These are phyloP conservation scores for Diaporthe velutina DNA, from an alignment of 2,329 filamentous ascomycete species.

Conservation along the genomic window DNA sequence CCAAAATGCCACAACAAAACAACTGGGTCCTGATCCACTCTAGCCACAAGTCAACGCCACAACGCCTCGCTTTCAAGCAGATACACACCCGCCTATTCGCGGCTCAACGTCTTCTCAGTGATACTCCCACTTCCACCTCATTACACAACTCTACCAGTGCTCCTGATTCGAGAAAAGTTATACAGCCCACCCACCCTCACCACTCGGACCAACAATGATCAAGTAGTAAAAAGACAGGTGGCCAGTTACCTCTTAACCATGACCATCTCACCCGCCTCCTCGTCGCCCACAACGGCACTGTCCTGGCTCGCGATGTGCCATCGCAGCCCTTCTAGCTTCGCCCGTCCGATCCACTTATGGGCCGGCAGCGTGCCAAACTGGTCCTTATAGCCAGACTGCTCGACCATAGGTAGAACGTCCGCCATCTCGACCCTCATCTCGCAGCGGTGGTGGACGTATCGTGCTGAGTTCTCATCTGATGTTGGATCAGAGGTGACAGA, in stretches of 20 bases:
- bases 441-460: constrained; percentile 9
- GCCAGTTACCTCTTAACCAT: constrained; percentile 12
- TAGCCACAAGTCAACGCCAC: not conserved
- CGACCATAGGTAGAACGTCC: constrained; percentile 18
- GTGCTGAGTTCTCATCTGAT: not conserved
- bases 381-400: constrained; percentile 26
- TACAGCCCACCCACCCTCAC: constrained; percentile 29
- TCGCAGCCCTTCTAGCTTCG: constrained; percentile 18
- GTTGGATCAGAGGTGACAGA: not conserved
- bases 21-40: not conserved
- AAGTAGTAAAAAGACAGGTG: constrained; percentile 17
- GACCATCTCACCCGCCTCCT: constrained; percentile 12
- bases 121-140: not conserved
- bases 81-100: no score
- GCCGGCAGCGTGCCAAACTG: constrained; percentile 17
- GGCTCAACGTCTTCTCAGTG: not conserved
- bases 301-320: constrained; percentile 25
- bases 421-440: constrained; percentile 25
- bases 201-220: not conserved
- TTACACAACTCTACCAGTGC: not conserved
- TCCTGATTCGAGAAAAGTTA: not conserved
- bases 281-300: constrained; percentile 17
- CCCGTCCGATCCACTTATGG: constrained; percentile 24
- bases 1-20: not conserved
- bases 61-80: constrained; percentile 14